Base-by-base conservation (phyloP, 805 yeast species). In the Clavispora asparagi region DNA sequence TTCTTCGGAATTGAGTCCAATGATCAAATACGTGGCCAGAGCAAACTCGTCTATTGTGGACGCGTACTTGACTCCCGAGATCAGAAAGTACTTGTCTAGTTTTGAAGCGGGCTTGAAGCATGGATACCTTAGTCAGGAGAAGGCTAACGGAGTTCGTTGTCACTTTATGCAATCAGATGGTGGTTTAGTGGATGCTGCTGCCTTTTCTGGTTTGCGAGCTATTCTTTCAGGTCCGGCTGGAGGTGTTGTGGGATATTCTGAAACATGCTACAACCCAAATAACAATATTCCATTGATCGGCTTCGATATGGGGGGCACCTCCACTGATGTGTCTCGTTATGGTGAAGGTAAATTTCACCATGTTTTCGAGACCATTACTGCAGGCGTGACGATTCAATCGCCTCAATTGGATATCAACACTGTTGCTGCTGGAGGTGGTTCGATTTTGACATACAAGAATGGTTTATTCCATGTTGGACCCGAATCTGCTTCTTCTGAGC, bases 101-200 rank as follows among this genome's bases (percentile, higher is more conserved):
- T 71, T 71, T 48, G 73, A 68, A 25, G 57, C 60, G 16, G 76
- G 76, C 2, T 71, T 71, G 49, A 65, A 59, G 51, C 73, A 73
- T 31, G 75, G 75, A 6, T 58, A 69, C 35, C 39, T 43, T 17
- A 43, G 50, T 28, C 46, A 36, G 13, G 39, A 38, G 16, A 57
- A 61, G 6, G 59, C 66, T 3, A 59, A 62, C 47, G 83, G 83
- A 6, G 78, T 77, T 37, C 69, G 72, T 50, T 78, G 87, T 48
- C 83, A 85, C 54, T 92, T 92, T 64, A 92, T 92, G 98, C 96
- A 92, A 65, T 87, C 96, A 11, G 96, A 92, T 63, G 98, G 98
- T 47, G 98, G 98, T 2, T 75, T 92, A 48, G 90, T 91, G 19
- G 89, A 89, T 46, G 90, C 94, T 58, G 72, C 80, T 19, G 76